Evolutionary conservation across 176 grass and related monocot species (phyloP).

Genomic region (Eleusine coracana): DNA sequence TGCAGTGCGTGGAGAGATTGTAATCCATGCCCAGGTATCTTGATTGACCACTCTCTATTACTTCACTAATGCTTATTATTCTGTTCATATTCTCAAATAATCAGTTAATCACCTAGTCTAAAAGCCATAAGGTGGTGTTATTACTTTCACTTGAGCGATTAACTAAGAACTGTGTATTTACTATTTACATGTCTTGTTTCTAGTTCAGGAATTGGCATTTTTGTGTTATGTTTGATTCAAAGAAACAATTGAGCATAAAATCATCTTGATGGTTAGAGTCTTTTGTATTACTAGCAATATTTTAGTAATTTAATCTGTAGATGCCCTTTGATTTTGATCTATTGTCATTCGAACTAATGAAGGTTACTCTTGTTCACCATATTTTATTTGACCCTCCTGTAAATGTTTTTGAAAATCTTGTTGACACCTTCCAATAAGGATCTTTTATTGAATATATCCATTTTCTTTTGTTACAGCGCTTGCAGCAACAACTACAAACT

Average conservation of each 20-base stretch:
- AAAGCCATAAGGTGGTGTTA: neutral
- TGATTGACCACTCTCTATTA: slow-evolving; percentile 5
- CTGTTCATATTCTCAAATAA: slow-evolving; percentile 5
- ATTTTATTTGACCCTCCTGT: neutral
- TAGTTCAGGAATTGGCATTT: neutral
- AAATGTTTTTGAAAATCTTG: neutral
- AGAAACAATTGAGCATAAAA: neutral
- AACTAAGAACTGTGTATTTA: neutral
- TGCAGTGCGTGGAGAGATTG: slow-evolving; percentile 93
- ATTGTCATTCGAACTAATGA: neutral
- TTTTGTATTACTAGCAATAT: neutral
- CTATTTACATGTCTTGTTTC: neutral
- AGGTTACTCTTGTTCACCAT: slow-evolving; percentile 8
- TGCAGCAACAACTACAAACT: slow-evolving; percentile 77
- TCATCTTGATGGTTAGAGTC: neutral
- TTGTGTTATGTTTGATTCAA: neutral
- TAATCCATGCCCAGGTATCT: slow-evolving; percentile 90
- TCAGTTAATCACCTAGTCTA: neutral
- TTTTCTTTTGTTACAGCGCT: slow-evolving; percentile 57
- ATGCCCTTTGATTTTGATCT: neutral
- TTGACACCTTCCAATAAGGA: slow-evolving; percentile 2
- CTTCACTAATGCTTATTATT: slow-evolving; percentile 29
- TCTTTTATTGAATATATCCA: slow-evolving; percentile 27
- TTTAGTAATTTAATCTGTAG: slow-evolving; percentile 15
- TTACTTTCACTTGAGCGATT: slow-evolving; percentile 10